These are phyloP conservation scores for Passiflora organensis DNA, from an alignment of 345 rosid species.

Conservation along the genomic window DNA sequence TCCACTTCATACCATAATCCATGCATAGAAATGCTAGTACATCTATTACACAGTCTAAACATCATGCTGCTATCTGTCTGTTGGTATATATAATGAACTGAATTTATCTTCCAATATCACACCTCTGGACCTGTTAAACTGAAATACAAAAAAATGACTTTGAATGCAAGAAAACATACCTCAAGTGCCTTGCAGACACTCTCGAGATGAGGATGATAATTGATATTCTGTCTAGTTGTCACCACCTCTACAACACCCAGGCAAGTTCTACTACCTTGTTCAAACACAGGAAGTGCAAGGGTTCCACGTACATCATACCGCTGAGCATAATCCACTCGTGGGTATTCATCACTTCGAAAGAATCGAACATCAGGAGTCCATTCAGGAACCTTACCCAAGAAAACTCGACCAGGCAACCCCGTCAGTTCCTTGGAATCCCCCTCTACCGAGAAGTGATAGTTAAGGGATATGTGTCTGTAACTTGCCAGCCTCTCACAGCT, in stretches of 20 bases:
- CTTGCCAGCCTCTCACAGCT: constrained; percentile 54
- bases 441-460: constrained; percentile 70
- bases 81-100: background rate
- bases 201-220: constrained; percentile 68
- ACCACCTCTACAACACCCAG: constrained; percentile 93
- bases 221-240: constrained; percentile 59
- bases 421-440: constrained; percentile 52
- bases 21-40: no score
- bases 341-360: constrained; percentile 81
- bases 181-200: constrained; percentile 79
- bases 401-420: constrained; percentile 87
- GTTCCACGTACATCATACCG: constrained; percentile 71
- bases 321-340: constrained; percentile 68
- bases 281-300: constrained; percentile 88
- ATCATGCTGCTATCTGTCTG: background rate
- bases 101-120: background rate
- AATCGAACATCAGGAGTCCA: constrained; percentile 96
- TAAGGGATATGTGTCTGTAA: constrained; percentile 71
- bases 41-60: background rate
- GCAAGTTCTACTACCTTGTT: constrained; percentile 73
- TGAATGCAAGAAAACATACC: constrained; percentile 39
- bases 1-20: no score
- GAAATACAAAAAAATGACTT: constrained; percentile 2
- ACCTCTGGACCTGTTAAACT: constrained; percentile 2
- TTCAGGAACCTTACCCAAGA: constrained; percentile 77